These are phyloP conservation scores for Gonium pectorale DNA, from an alignment of 139 green algal species.

Conservation along the genomic window DNA sequence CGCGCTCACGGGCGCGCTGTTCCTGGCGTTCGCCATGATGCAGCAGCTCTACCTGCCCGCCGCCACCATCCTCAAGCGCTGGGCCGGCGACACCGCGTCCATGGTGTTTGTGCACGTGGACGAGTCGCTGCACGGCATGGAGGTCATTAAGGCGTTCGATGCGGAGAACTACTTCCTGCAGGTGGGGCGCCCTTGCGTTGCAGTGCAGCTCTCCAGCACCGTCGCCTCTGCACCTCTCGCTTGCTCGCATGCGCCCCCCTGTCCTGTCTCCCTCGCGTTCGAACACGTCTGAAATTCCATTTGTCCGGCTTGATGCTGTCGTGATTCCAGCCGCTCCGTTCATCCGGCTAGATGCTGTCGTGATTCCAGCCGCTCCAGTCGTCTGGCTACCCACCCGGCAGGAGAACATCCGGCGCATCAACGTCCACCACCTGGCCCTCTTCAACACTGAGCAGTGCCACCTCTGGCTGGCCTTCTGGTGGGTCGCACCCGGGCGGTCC, in stretches of 20 bases:
- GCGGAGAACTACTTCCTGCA: slow-evolving; percentile 75
- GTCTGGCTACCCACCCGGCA: too few relatives aligned
- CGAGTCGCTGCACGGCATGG: slow-evolving; percentile 76
- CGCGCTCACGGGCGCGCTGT: slow-evolving; percentile 50
- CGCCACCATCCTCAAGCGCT: slow-evolving; percentile 74
- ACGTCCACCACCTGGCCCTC: slow-evolving; percentile 68
- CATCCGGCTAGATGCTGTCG: too few relatives aligned
- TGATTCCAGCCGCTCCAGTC: too few relatives aligned
- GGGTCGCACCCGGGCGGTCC: too few relatives aligned
- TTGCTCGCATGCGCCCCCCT: too few relatives aligned
- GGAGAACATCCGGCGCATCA: slow-evolving; percentile 62
- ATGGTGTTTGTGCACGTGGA: slow-evolving; percentile 70
- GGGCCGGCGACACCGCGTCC: slow-evolving; percentile 65
- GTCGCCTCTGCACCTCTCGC: too few relatives aligned
- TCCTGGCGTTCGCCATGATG: slow-evolving; percentile 60
- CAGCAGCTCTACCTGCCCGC: slow-evolving; percentile 75
- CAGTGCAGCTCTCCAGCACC: too few relatives aligned
- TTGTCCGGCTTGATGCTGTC: too few relatives aligned
- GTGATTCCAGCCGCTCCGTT: too few relatives aligned
- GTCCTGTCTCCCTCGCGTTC: too few relatives aligned
- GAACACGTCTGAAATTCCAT: too few relatives aligned
- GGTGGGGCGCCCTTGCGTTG: slow-evolving; percentile 22
- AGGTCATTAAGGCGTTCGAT: slow-evolving; percentile 73
- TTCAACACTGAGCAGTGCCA: slow-evolving; percentile 77
- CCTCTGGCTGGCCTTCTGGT: slow-evolving; percentile 78